Base-by-base conservation (phyloP, 768 basidiomycete genomes). In the Mycena venus region DNA sequence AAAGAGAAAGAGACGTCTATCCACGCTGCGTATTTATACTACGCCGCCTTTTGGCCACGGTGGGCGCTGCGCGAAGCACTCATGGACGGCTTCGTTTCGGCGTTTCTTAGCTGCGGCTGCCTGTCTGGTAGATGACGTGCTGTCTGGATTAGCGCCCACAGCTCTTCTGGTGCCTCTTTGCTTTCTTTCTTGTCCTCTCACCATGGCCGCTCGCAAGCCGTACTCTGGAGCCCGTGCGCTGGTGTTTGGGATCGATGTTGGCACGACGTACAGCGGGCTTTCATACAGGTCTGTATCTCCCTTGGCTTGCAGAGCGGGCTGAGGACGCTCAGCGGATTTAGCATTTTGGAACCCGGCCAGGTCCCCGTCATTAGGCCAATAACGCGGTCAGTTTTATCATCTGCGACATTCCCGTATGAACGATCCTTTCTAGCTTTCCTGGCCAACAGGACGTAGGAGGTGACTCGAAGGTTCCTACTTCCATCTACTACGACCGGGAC, bases 171-270 rank as follows among this genome's bases (percentile, higher is more conserved):
- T 32, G 67, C 31, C n/a, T 68, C 6, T 25, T n/a, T 21, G 42
- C 47, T 23, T 34, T 14, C 19, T 36, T 27, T 55, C 21, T n/a
- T 25, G 29, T 38, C 32, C 42, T 34, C n/a, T 60, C 70, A 47
- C 63, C 11, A 64, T 64, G 64, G 55, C 60, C 40, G 31, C 72
- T 55, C 79, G 87, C 78, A 75, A 80, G 36, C 83, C 84, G 2
- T 88, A 87, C 80, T 78, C 76, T 34, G 90, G 89, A 21, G n/a
- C 81, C 34, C 85, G 85, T 44, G 86, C 85, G 69, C 80, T 90
- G 8, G 85, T 90, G 6, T 73, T 90, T 29, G 88, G 88, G 0
- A 87, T 91, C 42, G 90, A 91, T 68, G 78, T 90, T 2, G 90
- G 90, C 10, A 90, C 87, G 1, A 90, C 88, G 3, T 89, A 80